phyloP scores from a whole-genome alignment of 768 basidiomycete genomes.

The Chalciporus sphaerocephalus region DNA sequence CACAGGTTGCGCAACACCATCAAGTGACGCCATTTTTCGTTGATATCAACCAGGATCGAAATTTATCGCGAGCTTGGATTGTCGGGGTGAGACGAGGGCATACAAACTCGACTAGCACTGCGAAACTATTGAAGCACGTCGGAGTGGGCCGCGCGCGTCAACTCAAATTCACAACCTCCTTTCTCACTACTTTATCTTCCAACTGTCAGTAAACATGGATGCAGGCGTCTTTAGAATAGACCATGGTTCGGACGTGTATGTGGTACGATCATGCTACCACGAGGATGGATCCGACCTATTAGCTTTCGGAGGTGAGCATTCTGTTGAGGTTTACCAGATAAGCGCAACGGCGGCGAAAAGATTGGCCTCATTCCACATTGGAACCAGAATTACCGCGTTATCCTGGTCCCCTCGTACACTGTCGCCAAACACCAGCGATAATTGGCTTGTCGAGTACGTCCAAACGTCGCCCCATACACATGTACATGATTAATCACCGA shows the following conservation, averaged over 20 bases:
- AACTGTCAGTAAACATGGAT: constrained; percentile 37
- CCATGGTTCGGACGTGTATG: constrained; percentile 58
- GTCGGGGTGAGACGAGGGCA: constrained; percentile 55
- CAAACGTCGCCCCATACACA: constrained; percentile 1
- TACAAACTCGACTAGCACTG: no score
- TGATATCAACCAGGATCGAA: background rate
- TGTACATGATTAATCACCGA: constrained; percentile 6
- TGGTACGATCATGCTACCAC: constrained; percentile 57
- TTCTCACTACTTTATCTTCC: background rate
- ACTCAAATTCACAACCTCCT: background rate
- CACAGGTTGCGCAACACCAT: constrained; percentile 7
- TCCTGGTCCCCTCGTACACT: constrained; percentile 72
- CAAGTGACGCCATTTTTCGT: constrained; percentile 13
- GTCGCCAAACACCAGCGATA: constrained; percentile 60
- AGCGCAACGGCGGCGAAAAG: constrained; percentile 41
- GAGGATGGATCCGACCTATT: constrained; percentile 64
- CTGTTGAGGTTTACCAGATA: constrained; percentile 63
- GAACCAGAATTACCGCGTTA: constrained; percentile 63
- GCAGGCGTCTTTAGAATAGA: constrained; percentile 44
- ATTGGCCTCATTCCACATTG: constrained; percentile 72
- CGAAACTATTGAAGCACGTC: no score
- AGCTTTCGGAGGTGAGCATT: constrained; percentile 70
- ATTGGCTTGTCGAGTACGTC: constrained; percentile 70
- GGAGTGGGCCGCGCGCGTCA: no score
- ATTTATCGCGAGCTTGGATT: constrained; percentile 24